Conservation (phyloP, 768 basidiomycete species). For the Ramaria rubella region DNA sequence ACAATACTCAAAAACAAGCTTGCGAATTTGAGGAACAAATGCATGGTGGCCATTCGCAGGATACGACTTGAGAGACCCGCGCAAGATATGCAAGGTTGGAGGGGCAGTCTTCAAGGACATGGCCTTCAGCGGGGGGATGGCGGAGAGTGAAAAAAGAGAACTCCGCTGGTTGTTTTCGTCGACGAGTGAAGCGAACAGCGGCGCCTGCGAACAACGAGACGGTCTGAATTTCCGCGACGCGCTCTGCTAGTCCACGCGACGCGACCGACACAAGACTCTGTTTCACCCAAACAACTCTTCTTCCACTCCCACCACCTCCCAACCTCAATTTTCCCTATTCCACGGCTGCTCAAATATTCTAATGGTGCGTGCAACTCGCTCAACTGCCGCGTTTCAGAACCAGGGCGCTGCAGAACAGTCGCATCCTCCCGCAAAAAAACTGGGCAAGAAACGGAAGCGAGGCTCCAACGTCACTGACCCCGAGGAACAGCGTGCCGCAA, state of each 20-base stretch:
- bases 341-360: neutral
- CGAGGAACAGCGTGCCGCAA: constrained; percentile 44
- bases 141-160: constrained; percentile 24
- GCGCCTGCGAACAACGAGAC: constrained; percentile 6
- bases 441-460: constrained; percentile 67
- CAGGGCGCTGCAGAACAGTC: constrained; percentile 14
- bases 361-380: constrained; percentile 79
- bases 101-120: constrained; percentile 28
- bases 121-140: constrained; percentile 13
- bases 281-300: neutral
- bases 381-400: constrained; percentile 34
- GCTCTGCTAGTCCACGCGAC: neutral
- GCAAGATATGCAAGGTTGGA: constrained; percentile 32
- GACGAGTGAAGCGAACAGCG: constrained; percentile 10
- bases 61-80: constrained; percentile 45
- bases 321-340: constrained; percentile 24
- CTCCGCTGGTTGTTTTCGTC: neutral
- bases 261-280: constrained; percentile 10
- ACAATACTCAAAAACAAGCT: constrained; percentile 86
- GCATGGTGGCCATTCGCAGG: constrained; percentile 70
- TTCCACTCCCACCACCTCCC: constrained; percentile 22
- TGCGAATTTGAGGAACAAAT: constrained; percentile 74
- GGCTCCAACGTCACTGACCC: constrained; percentile 30
- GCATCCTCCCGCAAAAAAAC: constrained; percentile 19
- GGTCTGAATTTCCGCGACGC: constrained; percentile 2